Conservation (phyloP, 108 stramenopile species). For the Phaeodactylum tricornutum region DNA sequence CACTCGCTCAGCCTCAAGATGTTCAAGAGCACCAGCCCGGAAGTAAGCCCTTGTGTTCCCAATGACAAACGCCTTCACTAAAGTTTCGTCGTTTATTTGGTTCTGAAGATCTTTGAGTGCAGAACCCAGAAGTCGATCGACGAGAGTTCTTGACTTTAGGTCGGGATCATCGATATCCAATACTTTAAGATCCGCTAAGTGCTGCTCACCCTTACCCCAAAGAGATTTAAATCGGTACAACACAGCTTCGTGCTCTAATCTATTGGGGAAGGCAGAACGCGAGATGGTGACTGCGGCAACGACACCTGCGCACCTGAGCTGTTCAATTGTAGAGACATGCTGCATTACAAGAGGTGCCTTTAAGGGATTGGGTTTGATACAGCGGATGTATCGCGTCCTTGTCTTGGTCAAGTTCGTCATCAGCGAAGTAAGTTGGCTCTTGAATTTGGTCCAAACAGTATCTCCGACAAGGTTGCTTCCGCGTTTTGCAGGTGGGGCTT, state of each 20-base stretch:
- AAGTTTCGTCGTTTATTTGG: background rate
- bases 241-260: constrained; percentile 74
- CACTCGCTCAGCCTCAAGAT: constrained; percentile 63
- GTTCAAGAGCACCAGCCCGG: constrained; percentile 78
- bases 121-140: constrained; percentile 1
- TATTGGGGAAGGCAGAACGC: constrained; percentile 93
- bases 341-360: constrained; percentile 76
- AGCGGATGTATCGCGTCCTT: constrained; percentile 79
- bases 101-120: constrained; percentile 7
- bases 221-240: constrained; percentile 55
- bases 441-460: constrained; percentile 78
- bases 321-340: constrained; percentile 74
- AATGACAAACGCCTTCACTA: constrained; percentile 52
- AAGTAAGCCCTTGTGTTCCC: constrained; percentile 84
- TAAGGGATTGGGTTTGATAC: constrained; percentile 79
- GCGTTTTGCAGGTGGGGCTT: constrained; percentile 6
- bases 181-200: background rate
- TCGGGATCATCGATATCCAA: constrained; percentile 5
- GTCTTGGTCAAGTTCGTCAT: constrained; percentile 58
- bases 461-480: constrained; percentile 33
- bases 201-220: constrained; percentile 16
- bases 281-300: constrained; percentile 89
- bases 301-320: constrained; percentile 95
- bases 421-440: constrained; percentile 61
- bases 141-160: background rate